Base-by-base conservation (phyloP, 768 basidiomycete genomes). In the Xerocomus spinulosus region DNA sequence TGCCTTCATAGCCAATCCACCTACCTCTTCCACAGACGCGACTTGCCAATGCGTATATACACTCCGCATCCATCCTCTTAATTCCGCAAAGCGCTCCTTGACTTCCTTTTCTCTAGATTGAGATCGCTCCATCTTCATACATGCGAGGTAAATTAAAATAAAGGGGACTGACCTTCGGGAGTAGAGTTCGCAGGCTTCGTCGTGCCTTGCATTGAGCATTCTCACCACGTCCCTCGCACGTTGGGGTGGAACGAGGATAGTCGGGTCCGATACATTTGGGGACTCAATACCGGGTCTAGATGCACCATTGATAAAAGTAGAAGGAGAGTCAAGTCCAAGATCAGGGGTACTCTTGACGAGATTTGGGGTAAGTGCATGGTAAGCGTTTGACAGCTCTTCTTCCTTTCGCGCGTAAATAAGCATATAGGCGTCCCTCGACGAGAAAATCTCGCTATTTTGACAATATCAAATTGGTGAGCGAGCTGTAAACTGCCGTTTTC, bases 361-460 rank as follows among this genome's bases (percentile, higher is more conserved):
- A 55, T 57, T 44, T 49, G 50, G 49, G 49, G 52, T 53, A 33
- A 46, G 33, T 37, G 47, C 53, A 50, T 55, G 52, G 54, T 37
- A 23, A 46, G 34, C 33, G 24, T 52, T 51, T 41, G 52, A 17
- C 32, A 46, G 39, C 29, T 38, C 36, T 17, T 55, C 48, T 24
- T 67, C 58, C 54, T 72, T 74, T 10, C 81, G 79, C 30, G 80
- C 77, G 66, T 97, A 98, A 45, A 98, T 83, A 26, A 97, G 76
- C 92, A 97, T 95, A 68, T 98, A 96, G 6, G 91, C 92, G 57
- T 96, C 92, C 67, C 79, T 87, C 2, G 92, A 92, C 3, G 79
- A 73, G 53, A 67, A 67, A 34, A 87, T 75, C 32, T 74, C 70
- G 50, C 76, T 79, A 56, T 44, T 50, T 20, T 13, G 39, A 51